A percentile compares a stretch with the other conserved stretches of the same genome.
These are phyloP conservation scores for Yamadazyma blattariae DNA, from an alignment of 1,139 yeast genomes.

Conservation along the genomic window DNA sequence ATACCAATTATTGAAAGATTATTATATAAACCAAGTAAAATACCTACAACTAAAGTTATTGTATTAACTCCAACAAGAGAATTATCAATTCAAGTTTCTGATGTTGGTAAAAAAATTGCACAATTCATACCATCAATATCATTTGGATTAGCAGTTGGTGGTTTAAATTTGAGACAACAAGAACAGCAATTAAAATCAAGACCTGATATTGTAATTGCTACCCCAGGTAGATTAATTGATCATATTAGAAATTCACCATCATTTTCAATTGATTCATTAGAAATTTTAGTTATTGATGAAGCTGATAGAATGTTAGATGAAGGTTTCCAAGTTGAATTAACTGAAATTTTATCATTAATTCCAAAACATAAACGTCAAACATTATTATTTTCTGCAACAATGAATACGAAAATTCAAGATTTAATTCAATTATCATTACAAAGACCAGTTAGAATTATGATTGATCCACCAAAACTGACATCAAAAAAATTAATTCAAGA, in stretches of 20 bases:
- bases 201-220: constrained; percentile 95
- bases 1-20: constrained; percentile 93
- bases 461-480: constrained; percentile 93
- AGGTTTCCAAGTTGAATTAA: constrained; percentile 93
- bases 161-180: constrained; percentile 89
- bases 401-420: constrained; percentile 90
- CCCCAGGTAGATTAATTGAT: constrained; percentile 97
- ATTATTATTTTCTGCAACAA: constrained; percentile 91
- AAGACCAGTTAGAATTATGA: constrained; percentile 91
- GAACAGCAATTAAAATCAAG: constrained; percentile 88
- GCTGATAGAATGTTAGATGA: constrained; percentile 99
- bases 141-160: constrained; percentile 97
- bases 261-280: constrained; percentile 86
- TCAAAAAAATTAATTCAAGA: constrained; percentile 86
- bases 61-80: constrained; percentile 97
- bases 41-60: constrained; percentile 85
- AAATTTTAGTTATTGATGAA: constrained; percentile 90
- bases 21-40: constrained; percentile 79
- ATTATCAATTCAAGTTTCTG: constrained; percentile 92
- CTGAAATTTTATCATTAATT: constrained; percentile 80
- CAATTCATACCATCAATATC: constrained; percentile 71
- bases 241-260: constrained; percentile 94
- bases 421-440: constrained; percentile 82
- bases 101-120: constrained; percentile 85
- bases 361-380: constrained; percentile 91